phyloP scores from a whole-genome alignment of 805 yeast genomes.

The Schizosaccharomyces japonicus region DNA sequence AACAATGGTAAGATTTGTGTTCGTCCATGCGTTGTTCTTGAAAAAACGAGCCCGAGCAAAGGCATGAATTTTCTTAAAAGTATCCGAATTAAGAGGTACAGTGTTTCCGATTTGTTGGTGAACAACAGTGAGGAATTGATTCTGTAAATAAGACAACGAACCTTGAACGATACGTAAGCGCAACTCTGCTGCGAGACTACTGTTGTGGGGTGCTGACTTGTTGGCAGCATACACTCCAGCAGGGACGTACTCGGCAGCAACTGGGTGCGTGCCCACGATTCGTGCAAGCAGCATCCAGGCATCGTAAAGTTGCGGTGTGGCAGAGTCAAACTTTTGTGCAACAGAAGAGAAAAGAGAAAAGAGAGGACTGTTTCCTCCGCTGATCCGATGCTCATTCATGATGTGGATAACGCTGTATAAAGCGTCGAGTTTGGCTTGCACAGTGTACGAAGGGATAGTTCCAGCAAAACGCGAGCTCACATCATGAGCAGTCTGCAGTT shows the following conservation, averaged over 20 bases:
- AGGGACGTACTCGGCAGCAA: not conserved
- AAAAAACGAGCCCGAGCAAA: conserved; percentile 27
- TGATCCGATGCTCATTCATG: not conserved
- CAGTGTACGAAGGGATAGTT: no score
- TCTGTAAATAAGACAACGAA: conserved; percentile 40
- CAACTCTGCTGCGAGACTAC: conserved; percentile 14
- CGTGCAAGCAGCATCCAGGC: not conserved
- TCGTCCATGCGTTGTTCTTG: conserved; percentile 25
- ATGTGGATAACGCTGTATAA: not conserved
- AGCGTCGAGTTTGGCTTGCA: no score
- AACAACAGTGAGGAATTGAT: conserved; percentile 46
- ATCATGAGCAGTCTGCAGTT: no score
- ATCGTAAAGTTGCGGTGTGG: not conserved
- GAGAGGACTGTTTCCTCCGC: not conserved
- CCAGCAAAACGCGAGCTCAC: no score
- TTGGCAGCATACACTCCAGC: not conserved
- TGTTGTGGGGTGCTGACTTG: not conserved
- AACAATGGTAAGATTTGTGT: conserved; percentile 32
- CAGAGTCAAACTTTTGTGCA: not conserved
- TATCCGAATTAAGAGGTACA: conserved; percentile 47
- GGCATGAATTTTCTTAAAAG: conserved; percentile 41
- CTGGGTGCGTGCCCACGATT: no score
- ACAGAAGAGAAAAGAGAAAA: not conserved
- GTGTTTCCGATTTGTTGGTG: conserved; percentile 25
- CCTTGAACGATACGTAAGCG: conserved; percentile 27